Evolutionary conservation across 1,284 basidiomycete genomes (phyloP), one percentile per base, ranked within the genome.

Genomic region (Phellopilus nigrolimitatus): DNA sequence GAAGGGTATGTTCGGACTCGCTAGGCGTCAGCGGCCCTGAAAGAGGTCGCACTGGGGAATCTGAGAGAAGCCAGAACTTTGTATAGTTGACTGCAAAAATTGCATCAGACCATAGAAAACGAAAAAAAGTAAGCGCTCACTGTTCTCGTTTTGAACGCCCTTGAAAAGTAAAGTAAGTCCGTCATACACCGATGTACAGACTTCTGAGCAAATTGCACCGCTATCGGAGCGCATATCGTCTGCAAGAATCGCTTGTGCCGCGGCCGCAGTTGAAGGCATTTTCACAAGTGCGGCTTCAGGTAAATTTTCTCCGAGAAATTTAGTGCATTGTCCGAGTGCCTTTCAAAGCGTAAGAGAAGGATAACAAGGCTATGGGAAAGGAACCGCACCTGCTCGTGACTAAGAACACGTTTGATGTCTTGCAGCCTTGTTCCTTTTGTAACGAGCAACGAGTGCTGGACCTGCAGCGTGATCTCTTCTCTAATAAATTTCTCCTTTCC

Each of bases 321-420:
- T 66, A 21, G 68, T 71, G 63, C 87, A 90, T 64, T 90, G 87
- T n/a, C 87, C 87, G 19, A 90, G 65, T 12, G 87, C 87, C 87
- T 90, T 58, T 10, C 34, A 37, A 28, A 36, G 48, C 34, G 19
- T 12, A 46, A 22, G 43, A 43, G 6, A 40, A 47, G 56, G 24
- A 37, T 36, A 43, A 55, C 25, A 54, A 44, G 28, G 40, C 4
- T 28, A 39, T 25, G 19, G 0, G 55, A 3, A 33, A 15, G 41
- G 17, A 36, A 21, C 19, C 69, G 47, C 48, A 84, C 86, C 70
- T 89, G 87, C 61, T 88, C 87, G 57, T 89, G 86, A 65, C 87
- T 89, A 57, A 86, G 60, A 9, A 89, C 71, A 47, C 66, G 68
- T 50, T 71, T 68, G 15, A 88, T 72, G 47, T 80, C 68, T 44